Base-by-base conservation (phyloP, 495 filamentous ascomycete species). In the Pyrenula aspistea region DNA sequence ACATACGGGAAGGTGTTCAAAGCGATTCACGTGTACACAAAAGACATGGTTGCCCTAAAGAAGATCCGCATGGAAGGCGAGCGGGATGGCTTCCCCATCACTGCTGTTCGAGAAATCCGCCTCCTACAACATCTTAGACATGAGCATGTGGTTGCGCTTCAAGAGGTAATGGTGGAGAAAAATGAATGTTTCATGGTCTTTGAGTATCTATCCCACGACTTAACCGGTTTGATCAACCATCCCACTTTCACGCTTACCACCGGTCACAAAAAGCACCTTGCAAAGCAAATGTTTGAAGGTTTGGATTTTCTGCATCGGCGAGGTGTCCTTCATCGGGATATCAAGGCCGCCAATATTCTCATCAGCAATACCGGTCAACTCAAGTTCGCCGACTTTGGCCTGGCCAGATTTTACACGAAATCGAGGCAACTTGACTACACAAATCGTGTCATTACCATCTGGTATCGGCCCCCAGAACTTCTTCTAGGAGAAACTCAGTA, bases 131-230 rank as follows among this genome's bases (percentile, higher is more conserved):
- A 91, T 48, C 77, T 99, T n/a, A 89, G 86, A 59, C 90, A 95
- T 63, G 76, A 80, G 53, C 96, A 97, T 61, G 83, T 99, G 36
- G 91, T 99, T 59, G 84, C 86, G 52, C 19, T 77, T 51, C 57
- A 74, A 24, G 50, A 52, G 22, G 50, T 52, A 8, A 52, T 52
- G 50, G 50, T 52, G 70, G 92, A 22, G 79, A 84, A 83, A 60
- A 96, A 96, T 65, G 92, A 97, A 67, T 99, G 94, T 69, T 97
- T 93, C 72, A 99, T 99, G 94, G 94, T 99, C 10, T 99, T 99
- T 60, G 94, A 99, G 66, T 99, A 99, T 66, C 82, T 96, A 24
- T 92, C 92, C 19, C 94, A 99, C 66, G 94, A 99, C 67, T 74
- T 92, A 25, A 92, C 88, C 1, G 86, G 86, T 20, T 71, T 89